Conservation (phyloP, 176 grass and related monocot genomes). For the Musa acuminata region DNA sequence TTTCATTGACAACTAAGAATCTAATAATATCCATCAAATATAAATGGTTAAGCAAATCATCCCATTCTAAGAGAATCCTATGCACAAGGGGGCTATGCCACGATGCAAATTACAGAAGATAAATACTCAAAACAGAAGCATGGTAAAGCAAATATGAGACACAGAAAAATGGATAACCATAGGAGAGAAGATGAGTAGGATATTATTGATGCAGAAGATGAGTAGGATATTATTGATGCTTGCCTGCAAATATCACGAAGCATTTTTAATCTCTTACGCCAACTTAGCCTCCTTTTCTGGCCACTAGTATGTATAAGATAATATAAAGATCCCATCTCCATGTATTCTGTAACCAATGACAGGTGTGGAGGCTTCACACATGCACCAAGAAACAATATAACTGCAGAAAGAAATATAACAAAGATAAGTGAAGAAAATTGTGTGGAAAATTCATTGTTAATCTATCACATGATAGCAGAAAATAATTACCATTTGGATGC, state of each 20-base stretch:
- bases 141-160: no score
- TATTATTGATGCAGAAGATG: not conserved
- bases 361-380: slow-evolving; percentile 96
- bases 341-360: slow-evolving; percentile 88
- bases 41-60: no score
- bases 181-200: not conserved
- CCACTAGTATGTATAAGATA: slow-evolving; percentile 83
- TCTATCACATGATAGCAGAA: slow-evolving; percentile 1
- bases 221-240: slow-evolving; percentile 3
- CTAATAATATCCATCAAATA: no score
- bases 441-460: not conserved
- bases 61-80: no score
- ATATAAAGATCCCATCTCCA: slow-evolving; percentile 96
- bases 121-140: no score
- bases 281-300: slow-evolving; percentile 72
- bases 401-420: slow-evolving; percentile 35
- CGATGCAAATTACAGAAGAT: no score
- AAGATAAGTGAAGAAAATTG: not conserved
- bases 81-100: no score
- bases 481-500: slow-evolving; percentile 82
- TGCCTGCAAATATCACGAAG: slow-evolving; percentile 98
- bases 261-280: slow-evolving; percentile 95
- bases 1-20: no score
- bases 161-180: not conserved
- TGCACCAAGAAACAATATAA: slow-evolving; percentile 95